A percentile compares a stretch with the other conserved stretches of the same genome.
Evolutionary conservation across 2,329 filamentous ascomycete genomes (phyloP).

Genomic region (Colletotrichum sp.): DNA sequence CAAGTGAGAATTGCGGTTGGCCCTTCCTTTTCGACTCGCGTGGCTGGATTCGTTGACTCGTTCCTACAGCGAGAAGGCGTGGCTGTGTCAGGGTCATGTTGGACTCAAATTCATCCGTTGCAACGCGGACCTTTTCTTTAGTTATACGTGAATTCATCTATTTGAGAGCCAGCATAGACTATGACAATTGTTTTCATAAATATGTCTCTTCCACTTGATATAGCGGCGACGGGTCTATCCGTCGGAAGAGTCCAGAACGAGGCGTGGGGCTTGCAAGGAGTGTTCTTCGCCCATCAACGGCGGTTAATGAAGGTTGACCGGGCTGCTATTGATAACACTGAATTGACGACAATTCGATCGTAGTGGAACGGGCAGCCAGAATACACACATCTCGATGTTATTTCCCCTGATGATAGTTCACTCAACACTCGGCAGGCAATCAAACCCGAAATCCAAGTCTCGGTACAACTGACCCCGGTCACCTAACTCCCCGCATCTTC

Average conservation of each 20-base stretch:
- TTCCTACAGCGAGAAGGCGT: background rate
- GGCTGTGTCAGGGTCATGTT: background rate
- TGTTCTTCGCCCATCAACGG: no score
- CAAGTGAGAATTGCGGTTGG: background rate
- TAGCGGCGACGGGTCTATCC: background rate
- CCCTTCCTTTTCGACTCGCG: accelerated
- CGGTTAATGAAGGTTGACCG: no score
- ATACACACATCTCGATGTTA: no score
- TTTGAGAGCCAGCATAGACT: background rate
- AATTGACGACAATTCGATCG: no score
- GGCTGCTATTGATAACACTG: no score
- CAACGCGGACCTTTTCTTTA: no score
- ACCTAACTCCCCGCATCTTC: background rate
- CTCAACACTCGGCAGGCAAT: background rate
- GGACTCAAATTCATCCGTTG: background rate
- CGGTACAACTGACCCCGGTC: background rate
- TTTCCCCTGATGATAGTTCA: no score
- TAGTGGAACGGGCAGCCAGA: no score
- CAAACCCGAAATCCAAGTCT: background rate
- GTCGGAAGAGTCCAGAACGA: background rate
- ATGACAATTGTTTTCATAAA: no score
- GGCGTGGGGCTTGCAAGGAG: background rate
- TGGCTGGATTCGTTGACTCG: background rate
- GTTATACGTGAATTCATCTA: no score
- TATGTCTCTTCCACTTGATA: no score